Base-by-base conservation (phyloP, 106 monocot species). In the Gastrodia elata region DNA sequence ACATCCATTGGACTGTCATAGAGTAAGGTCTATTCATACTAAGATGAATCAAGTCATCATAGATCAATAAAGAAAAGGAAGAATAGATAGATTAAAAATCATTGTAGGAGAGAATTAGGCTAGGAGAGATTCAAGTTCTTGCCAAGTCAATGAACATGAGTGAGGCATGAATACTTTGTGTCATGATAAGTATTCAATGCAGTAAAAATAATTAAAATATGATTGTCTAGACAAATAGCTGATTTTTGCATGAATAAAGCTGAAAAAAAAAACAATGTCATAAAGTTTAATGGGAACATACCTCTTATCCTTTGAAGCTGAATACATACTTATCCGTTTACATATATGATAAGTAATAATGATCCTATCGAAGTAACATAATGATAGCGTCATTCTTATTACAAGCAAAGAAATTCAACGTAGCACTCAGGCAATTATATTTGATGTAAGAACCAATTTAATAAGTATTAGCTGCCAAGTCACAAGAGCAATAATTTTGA, bases 381-480 rank as follows among this genome's bases (percentile, higher is more conserved):
- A 61, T 28, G 4, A 61, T 32, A 4, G 36, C 34, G n/a, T n/a
- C n/a, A n/a, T n/a, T n/a, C n/a, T n/a, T n/a, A 20, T n/a, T 67
- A 67, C 37, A 67, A 67, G 6, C 27, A 67, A 37, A 67, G 3
- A 20, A 69, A 38, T 40, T 40, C 20, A 69, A 39, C 5, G 5
- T 20, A 68, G 40, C 11, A 36, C 10, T 69, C 39, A 25, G 5
- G 40, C 20, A 68, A n/a, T n/a, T n/a, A n/a, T n/a, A n/a, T n/a
- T n/a, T n/a, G n/a, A n/a, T n/a, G n/a, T 38, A 68, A 68, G 68
- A 68, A 68, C 13, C n/a, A 69, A 24, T 24, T 37, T 67, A 67
- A 67, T n/a, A 20, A 40, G 69, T 0, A 10, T 69, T 26, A 69
- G 25, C 0, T 10, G 40, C 22, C 24, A 25, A 26, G 10, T 69